Percentiles rank a stretch among this genome's conserved stretches.
These are phyloP conservation scores for Lepidopterella palustris DNA, from an alignment of 495 filamentous ascomycete species.

Conservation along the genomic window DNA sequence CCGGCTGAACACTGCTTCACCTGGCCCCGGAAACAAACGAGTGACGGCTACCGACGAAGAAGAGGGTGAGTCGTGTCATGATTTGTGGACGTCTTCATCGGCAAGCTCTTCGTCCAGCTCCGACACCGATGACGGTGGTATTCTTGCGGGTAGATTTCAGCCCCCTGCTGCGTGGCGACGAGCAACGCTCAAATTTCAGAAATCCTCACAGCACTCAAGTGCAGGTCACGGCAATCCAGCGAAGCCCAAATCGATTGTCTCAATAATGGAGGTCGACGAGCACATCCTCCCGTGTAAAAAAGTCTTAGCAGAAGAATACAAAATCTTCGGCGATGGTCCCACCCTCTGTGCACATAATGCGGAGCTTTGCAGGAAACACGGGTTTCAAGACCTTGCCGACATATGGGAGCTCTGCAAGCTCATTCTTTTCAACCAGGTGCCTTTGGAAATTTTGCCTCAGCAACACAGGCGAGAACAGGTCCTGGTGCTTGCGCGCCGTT, in stretches of 20 bases:
- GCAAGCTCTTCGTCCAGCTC: slow-evolving; percentile 49
- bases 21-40: slow-evolving; percentile 30
- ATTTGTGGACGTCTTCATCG: slow-evolving; percentile 58
- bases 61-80: slow-evolving; percentile 48
- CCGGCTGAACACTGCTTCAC: slow-evolving; percentile 57
- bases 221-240: slow-evolving; percentile 33
- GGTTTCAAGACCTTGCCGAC: slow-evolving; percentile 66
- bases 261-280: slow-evolving; percentile 50
- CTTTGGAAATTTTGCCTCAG: slow-evolving; percentile 54
- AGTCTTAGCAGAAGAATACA: slow-evolving; percentile 68
- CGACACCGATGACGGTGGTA: slow-evolving; percentile 55
- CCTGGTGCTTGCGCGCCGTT: slow-evolving; percentile 52
- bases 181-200: slow-evolving; percentile 42
- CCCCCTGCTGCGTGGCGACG: slow-evolving; percentile 50
- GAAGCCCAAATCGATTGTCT: slow-evolving; percentile 51
- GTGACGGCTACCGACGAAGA: not conserved
- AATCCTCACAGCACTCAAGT: slow-evolving; percentile 47
- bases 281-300: slow-evolving; percentile 68
- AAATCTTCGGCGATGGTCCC: slow-evolving; percentile 71
- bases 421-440: slow-evolving; percentile 68
- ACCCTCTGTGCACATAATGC: slow-evolving; percentile 81
- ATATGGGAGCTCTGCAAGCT: slow-evolving; percentile 78
- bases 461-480: slow-evolving; percentile 48
- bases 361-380: slow-evolving; percentile 63
- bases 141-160: slow-evolving; percentile 45